These are phyloP conservation scores for Rhinocladiella mackenziei DNA, from an alignment of 2,329 filamentous ascomycete genomes.

Conservation along the genomic window DNA sequence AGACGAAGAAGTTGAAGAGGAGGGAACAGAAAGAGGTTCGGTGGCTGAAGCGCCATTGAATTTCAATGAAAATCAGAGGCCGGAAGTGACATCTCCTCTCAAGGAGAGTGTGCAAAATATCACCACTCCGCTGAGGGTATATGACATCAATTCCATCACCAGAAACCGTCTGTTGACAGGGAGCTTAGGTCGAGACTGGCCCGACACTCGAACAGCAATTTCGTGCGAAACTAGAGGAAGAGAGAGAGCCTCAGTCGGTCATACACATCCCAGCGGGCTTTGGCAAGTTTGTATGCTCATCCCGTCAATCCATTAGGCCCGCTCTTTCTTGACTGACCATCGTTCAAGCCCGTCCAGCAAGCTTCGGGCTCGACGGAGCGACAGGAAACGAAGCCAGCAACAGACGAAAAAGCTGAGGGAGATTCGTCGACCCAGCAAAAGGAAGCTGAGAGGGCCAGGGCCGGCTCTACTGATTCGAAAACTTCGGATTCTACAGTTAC, in stretches of 20 bases:
- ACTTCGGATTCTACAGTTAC: conserved; percentile 23
- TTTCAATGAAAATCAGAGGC: conserved; percentile 7
- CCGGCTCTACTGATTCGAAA: conserved; percentile 18
- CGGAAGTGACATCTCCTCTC: conserved; percentile 12
- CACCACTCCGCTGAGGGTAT: conserved; percentile 18
- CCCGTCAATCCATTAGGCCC: background rate
- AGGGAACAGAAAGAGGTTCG: conserved; percentile 24
- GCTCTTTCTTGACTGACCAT: conserved; percentile 3
- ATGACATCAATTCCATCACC: background rate
- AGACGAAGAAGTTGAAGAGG: conserved; percentile 65
- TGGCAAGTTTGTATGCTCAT: conserved; percentile 55
- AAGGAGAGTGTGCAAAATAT: conserved; percentile 14
- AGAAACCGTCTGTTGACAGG: conserved; percentile 30
- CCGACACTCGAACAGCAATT: conserved; percentile 31
- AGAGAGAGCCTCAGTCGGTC: conserved; percentile 69
- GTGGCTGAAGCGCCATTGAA: conserved; percentile 5
- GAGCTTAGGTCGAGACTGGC: conserved; percentile 44
- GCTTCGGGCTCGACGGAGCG: conserved; percentile 3
- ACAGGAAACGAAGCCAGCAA: background rate
- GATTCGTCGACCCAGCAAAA: conserved; percentile 1
- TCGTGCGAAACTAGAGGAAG: conserved; percentile 57
- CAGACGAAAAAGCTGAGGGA: conserved; percentile 5
- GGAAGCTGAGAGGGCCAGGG: conserved; percentile 19
- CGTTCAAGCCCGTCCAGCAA: conserved; percentile 10
- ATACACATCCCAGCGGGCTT: conserved; percentile 88